phyloP scores from a whole-genome alignment of 192 early-diverging fungal genomes.

The Linnemannia elongata region DNA sequence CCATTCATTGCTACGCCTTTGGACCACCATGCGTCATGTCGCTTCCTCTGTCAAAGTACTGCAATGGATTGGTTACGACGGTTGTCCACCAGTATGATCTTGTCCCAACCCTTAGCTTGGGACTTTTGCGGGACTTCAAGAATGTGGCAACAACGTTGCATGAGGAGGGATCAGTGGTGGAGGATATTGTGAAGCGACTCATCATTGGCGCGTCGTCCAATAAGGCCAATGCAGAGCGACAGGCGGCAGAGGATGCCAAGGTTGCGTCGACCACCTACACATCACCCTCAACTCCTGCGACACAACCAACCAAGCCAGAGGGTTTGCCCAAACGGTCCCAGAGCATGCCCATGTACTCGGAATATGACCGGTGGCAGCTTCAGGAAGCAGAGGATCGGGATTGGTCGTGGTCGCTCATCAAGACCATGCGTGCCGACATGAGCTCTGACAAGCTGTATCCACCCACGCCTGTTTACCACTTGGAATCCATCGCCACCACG shows the following conservation, averaged over 20 bases:
- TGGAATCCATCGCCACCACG: conserved; percentile 70
- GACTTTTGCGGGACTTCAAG: conserved; percentile 81
- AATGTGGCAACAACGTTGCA: conserved; percentile 76
- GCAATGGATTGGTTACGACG: conserved; percentile 80
- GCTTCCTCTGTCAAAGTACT: conserved; percentile 75
- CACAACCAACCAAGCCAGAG: conserved; percentile 20
- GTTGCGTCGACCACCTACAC: conserved; percentile 25
- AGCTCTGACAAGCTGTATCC: conserved; percentile 88
- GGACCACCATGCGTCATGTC: conserved; percentile 87
- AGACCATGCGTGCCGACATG: conserved; percentile 88
- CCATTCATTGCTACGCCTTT: conserved; percentile 88
- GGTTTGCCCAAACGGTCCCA: conserved; percentile 30
- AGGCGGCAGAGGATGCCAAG: conserved; percentile 26
- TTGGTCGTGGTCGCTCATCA: conserved; percentile 88
- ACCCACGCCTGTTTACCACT: conserved; percentile 76
- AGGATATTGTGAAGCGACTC: conserved; percentile 74
- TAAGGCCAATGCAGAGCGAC: conserved; percentile 26
- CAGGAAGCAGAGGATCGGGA: conserved; percentile 71
- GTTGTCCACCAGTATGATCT: conserved; percentile 88
- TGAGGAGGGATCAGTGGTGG: conserved; percentile 71
- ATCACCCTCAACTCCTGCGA: neutral
- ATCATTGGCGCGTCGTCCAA: conserved; percentile 61
- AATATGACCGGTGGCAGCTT: conserved; percentile 49
- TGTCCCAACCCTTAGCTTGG: conserved; percentile 81
- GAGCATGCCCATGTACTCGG: conserved; percentile 50